Base-by-base conservation (phyloP, 2,329 filamentous ascomycete species). In the Balansia obtecta region DNA sequence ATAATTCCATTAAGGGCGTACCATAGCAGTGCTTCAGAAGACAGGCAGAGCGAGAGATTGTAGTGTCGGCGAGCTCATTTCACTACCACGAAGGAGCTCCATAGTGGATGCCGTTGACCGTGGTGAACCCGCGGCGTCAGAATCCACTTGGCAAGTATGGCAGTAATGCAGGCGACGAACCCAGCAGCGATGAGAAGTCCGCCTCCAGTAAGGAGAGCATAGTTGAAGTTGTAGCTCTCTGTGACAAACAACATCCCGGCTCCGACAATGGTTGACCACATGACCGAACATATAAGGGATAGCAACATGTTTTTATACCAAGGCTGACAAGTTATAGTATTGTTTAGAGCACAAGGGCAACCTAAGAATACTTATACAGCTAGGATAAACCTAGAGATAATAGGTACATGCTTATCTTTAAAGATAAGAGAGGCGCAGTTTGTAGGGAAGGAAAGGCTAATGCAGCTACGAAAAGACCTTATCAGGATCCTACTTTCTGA, bases 61-160 rank as follows among this genome's bases (percentile, higher is more conserved):
- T 43, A 86, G 65, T 62, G 57, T 80, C 76, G 15, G 82, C 85
- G 44, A 86, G 66, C 51, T 80, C 55, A 40, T 57, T 57, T 39
- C 55, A 53, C 55, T 54, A 57, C 22, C n/a, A 57, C 55, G 30
- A 57, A 57, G 1, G 52, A 55, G 49, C 54, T 57, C 55, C 55
- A 57, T 11, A 57, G 50, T 18, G 55, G 55, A 45, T 49, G 51
- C 34, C 54, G 50, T 46, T 49, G 45, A 42, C 55, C 54, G 18
- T 51, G 34, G 2, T 37, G 38, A 18, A 57, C 47, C 32, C 47
- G 42, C 10, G 52, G 54, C 22, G 55, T 57, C 11, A 57, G 16
- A 2, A 57, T 38, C 54, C 54, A 57, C 27, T 57, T 57, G 12
- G 54, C 55, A 32, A 47, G 42, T 2, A 53, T 51, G 20, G 54